These are phyloP conservation scores for Leonotis leonurus DNA, from an alignment of 257 asterid species.

Conservation along the genomic window DNA sequence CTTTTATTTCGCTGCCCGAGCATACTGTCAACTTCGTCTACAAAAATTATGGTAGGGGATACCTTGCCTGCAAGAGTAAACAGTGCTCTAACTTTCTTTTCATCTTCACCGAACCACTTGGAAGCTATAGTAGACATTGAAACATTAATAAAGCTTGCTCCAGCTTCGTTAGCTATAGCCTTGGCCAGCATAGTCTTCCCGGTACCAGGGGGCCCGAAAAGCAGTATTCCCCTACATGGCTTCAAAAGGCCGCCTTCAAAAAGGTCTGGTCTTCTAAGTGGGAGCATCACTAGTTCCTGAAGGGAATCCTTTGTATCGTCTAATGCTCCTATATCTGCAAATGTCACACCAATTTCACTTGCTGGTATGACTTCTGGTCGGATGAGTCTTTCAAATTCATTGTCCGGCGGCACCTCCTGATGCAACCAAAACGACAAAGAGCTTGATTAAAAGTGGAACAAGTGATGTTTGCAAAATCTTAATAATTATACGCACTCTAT, in stretches of 20 bases:
- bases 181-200: constrained; percentile 92
- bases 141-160: constrained; percentile 80
- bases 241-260: constrained; percentile 80
- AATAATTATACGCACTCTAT: too few relatives aligned
- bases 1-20: constrained; percentile 69
- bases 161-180: constrained; percentile 87
- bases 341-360: constrained; percentile 61
- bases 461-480: background rate
- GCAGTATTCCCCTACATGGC: constrained; percentile 82
- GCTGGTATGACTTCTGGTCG: constrained; percentile 89
- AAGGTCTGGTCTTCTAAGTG: constrained; percentile 75
- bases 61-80: constrained; percentile 85
- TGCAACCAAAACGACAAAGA: constrained; percentile 8
- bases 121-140: constrained; percentile 83
- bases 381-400: constrained; percentile 80
- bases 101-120: constrained; percentile 95
- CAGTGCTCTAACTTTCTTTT: constrained; percentile 76
- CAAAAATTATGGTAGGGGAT: constrained; percentile 83
- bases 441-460: too few relatives aligned
- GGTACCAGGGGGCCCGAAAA: constrained; percentile 91
- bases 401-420: constrained; percentile 76
- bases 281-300: constrained; percentile 88
- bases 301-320: constrained; percentile 79
- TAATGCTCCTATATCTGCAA: constrained; percentile 79
- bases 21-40: constrained; percentile 94